Conservation (phyloP, 441 rosid species). For the Eutrema salsugineum region DNA sequence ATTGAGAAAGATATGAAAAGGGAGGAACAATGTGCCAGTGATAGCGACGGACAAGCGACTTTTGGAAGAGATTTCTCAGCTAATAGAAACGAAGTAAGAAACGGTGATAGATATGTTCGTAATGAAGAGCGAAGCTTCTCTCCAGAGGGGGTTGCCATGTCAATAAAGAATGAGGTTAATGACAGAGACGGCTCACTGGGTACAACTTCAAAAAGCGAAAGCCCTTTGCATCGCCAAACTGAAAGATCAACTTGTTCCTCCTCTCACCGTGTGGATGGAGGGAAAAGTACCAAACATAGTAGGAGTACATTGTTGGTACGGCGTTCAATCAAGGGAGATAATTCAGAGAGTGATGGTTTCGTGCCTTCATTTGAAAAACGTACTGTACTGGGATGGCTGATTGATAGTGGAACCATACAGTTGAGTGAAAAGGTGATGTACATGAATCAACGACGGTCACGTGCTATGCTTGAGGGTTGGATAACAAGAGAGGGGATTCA, state of each 20-base stretch:
- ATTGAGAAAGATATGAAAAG: slow-evolving; percentile 79
- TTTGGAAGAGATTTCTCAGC: slow-evolving; percentile 38
- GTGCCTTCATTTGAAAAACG: slow-evolving; percentile 64
- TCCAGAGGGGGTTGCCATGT: slow-evolving; percentile 45
- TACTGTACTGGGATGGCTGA: slow-evolving; percentile 79
- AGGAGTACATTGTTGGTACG: slow-evolving; percentile 76
- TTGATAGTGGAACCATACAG: slow-evolving; percentile 67
- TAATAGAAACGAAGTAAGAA: slow-evolving; percentile 46
- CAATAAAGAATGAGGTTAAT: slow-evolving; percentile 42
- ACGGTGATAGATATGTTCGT: slow-evolving; percentile 53
- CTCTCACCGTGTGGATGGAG: slow-evolving; percentile 50
- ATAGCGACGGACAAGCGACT: slow-evolving; percentile 43
- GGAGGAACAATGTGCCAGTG: slow-evolving; percentile 52
- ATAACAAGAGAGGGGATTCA: slow-evolving; percentile 82
- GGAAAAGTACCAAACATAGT: slow-evolving; percentile 64
- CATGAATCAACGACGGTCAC: slow-evolving; percentile 66
- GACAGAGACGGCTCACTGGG: slow-evolving; percentile 31
- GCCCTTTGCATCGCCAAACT: slow-evolving; percentile 31
- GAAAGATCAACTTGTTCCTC: slow-evolving; percentile 38
- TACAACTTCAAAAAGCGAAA: slow-evolving; percentile 37
- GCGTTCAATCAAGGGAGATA: slow-evolving; percentile 41
- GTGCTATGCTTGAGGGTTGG: slow-evolving; percentile 86
- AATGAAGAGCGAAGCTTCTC: slow-evolving; percentile 68
- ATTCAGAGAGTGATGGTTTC: slow-evolving; percentile 60
- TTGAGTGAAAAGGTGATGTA: slow-evolving; percentile 78